Evolutionary conservation across 2,329 filamentous ascomycete genomes (phyloP), one percentile per base, ranked within the genome.

Genomic region (Aspergillus viridinutans): DNA sequence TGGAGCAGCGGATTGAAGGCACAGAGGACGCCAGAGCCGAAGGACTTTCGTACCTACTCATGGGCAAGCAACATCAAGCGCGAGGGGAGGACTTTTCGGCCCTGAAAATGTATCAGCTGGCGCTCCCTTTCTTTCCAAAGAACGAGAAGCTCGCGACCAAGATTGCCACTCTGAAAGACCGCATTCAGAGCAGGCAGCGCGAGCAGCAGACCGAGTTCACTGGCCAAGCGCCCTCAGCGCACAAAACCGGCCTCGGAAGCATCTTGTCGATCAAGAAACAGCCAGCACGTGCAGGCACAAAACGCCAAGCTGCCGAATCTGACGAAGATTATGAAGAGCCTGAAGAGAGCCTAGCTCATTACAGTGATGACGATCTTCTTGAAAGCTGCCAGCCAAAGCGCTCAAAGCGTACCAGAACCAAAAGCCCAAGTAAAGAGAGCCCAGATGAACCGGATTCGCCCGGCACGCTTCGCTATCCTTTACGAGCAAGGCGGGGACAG

Each of bases 61-160:
- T 94, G 81, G 93, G 91, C 1, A 90, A 94, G 63, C 92, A 97
- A 71, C 90, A 95, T 68, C 92, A 92, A 69, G 90, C 91, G 53
- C 83, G 85, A 3, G 91, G 91, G 1, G 90, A 97, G 64, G 86
- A 95, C 52, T 79, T 78, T 3, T 89, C 85, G 35, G 91, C 92
- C 0, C 76, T 97, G 58, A 86, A 85, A 64, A 93, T 94, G 85
- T 97, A 96, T 69, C 88, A 93, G 71, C 79, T 90, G 61, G 93
- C 93, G 0, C 76, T 91, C 53, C 89, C 90, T 0, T 94, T 85
- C 74, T 97, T 97, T 66, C 92, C 92, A 0, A 87, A 86, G 1
- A 94, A 97, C 70, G 82, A 85, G 50, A 96, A 93, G 75, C 79
- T 88, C n/a, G 76, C 76, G 28, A 61, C 71, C 32, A 87, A 86